Base-by-base conservation (phyloP, 441 rosid genomes). In the Aleurites moluccanus region DNA sequence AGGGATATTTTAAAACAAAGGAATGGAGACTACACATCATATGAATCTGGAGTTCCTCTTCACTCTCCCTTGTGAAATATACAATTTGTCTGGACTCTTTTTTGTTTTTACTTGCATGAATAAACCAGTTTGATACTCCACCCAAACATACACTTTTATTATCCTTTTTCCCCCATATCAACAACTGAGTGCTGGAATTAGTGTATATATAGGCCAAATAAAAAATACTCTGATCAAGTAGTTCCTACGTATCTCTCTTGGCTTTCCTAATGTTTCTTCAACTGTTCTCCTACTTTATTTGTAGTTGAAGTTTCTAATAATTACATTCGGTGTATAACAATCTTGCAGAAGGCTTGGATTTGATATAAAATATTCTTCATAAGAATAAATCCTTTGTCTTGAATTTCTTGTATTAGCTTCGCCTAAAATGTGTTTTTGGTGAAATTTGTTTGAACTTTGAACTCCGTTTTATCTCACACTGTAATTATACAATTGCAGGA, bases 401-500 rank as follows among this genome's bases (percentile, higher is more conserved):
- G 45, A 4, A 42, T 42, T 42, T 42, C 45, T 4, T 42, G 10
- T 5, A 42, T 42, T 42, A 3, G 8, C 10, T 0, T n/a, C 47
- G 44, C 7, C 5, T 16, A 28, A 28, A 4, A 28, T 47, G 40
- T 5, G 3, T 2, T 67, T 67, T 27, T 42, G 65, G 10, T 70
- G 16, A 33, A 20, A 49, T 33, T 30, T 5, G 16, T 56, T 33
- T 44, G 0, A 28, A 8, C 7, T 45, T 44, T 55, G 2, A 57
- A n/a, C 18, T 55, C 30, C 20, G 3, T 2, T 70, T 56, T 63
- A 20, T 16, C 6, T 69, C n/a, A 33, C 18, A 27, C 64, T 16
- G 25, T 53, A 45, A 77, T 47, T 25, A 35, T 69, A 42, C 20
- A 7, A 23, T 9, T 63, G 84, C 90, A 95, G 99, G 98, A 95